phyloP scores from a whole-genome alignment of 257 asterid genomes.

The Echites panduratus region DNA sequence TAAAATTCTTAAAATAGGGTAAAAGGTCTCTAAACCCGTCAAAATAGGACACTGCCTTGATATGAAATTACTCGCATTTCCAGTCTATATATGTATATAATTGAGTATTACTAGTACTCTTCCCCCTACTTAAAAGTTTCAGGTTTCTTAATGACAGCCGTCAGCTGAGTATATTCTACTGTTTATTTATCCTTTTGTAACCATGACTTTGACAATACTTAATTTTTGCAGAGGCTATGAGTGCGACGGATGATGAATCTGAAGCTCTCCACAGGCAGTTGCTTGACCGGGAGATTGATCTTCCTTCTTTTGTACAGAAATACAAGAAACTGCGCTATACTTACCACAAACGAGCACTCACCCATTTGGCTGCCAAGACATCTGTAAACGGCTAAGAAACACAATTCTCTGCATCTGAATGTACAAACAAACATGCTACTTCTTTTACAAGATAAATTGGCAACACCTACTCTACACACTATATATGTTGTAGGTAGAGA shows the following conservation, averaged over 20 bases:
- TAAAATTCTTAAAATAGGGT: too few species aligned
- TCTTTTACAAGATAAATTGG: not conserved
- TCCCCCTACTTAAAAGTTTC: not conserved
- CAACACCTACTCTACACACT: too few species aligned
- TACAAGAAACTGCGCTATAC: conserved; percentile 71
- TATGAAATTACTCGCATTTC: not conserved
- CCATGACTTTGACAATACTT: not conserved
- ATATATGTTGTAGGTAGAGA: too few species aligned
- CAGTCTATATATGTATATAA: not conserved
- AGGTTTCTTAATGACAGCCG: not conserved
- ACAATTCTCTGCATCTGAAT: not conserved
- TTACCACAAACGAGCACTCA: conserved; percentile 71
- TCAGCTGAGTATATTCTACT: not conserved
- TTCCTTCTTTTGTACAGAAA: conserved; percentile 64
- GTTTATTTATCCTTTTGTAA: not conserved
- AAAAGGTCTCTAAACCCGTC: not conserved
- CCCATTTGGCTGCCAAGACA: conserved; percentile 86
- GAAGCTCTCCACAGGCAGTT: conserved; percentile 78
- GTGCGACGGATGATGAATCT: conserved; percentile 66
- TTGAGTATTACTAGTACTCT: not conserved
- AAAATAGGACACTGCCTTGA: not conserved
- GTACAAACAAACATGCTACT: not conserved
- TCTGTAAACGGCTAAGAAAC: conserved; percentile 36
- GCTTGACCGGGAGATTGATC: conserved; percentile 68
- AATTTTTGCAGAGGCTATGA: conserved; percentile 63